Percentiles rank a stretch among this genome's conserved stretches.
phyloP scores from a whole-genome alignment of 2,329 filamentous ascomycete genomes.

The Colletotrichum tabaci region DNA sequence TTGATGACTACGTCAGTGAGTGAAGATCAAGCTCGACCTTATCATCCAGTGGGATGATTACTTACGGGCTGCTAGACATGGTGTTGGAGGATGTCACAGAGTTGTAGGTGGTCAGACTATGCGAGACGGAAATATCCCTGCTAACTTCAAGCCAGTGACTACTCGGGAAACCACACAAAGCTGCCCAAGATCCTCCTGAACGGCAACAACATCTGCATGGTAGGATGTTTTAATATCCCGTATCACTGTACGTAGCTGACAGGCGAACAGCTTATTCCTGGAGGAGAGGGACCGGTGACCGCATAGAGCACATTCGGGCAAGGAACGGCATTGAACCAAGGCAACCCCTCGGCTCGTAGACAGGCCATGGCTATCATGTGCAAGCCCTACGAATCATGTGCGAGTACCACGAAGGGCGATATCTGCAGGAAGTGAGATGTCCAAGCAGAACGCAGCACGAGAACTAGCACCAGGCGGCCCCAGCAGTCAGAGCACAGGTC shows the following conservation, averaged over 20 bases:
- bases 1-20: conserved; percentile 99
- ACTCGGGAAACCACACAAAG: conserved; percentile 88
- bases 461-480: background rate
- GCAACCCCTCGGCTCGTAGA: background rate
- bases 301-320: conserved; percentile 11
- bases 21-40: conserved; percentile 52
- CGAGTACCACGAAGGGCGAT: background rate
- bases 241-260: conserved; percentile 29
- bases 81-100: conserved; percentile 97
- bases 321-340: background rate
- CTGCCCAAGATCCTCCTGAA: conserved; percentile 96
- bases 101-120: conserved; percentile 73
- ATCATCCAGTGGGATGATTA: background rate
- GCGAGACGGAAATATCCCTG: conserved; percentile 15
- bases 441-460: background rate
- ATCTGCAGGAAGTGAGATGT: background rate
- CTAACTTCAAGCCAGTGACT: conserved; percentile 77
- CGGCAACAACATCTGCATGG: conserved; percentile 99
- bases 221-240: conserved; percentile 57
- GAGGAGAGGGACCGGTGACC: conserved; percentile 77
- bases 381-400: background rate
- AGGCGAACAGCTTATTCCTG: conserved; percentile 77
- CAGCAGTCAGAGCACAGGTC: background rate
- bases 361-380: background rate
- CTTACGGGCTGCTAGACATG: conserved; percentile 79